These are phyloP conservation scores for Aspergillus candidus DNA, from an alignment of 2,329 filamentous ascomycete species.

Conservation along the genomic window DNA sequence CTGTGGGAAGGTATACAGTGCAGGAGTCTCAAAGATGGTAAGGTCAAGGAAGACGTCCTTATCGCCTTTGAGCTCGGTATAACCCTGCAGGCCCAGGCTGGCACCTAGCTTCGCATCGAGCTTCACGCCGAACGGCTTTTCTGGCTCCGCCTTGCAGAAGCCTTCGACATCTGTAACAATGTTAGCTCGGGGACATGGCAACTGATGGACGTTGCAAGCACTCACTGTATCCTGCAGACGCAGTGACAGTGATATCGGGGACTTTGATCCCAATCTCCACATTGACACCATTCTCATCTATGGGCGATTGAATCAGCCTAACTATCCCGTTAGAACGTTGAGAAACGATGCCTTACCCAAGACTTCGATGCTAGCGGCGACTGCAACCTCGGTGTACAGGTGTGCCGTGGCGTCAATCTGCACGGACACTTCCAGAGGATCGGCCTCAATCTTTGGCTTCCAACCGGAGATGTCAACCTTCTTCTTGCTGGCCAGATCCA, in stretches of 20 bases:
- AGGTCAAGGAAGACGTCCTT: background rate
- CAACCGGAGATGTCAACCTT: conserved; percentile 3
- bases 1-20: conserved; percentile 4
- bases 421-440: conserved; percentile 2
- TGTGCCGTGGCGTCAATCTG: conserved; percentile 2
- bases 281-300: conserved; percentile 7
- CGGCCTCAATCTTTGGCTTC: conserved; percentile 4
- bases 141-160: conserved; percentile 1
- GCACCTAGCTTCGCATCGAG: conserved; percentile 3
- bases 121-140: background rate
- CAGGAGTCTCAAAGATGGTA: background rate
- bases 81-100: conserved; percentile 3
- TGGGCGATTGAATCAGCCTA: too few relatives aligned
- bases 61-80: conserved; percentile 1
- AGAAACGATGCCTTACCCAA: background rate
- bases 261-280: conserved; percentile 4
- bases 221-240: conserved; percentile 3
- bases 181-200: too few relatives aligned
- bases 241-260: conserved; percentile 3
- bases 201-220: background rate
- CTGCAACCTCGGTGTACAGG: conserved; percentile 6
- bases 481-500: conserved; percentile 3
- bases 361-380: conserved; percentile 3
- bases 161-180: background rate
- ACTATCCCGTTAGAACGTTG: too few relatives aligned